Percentiles rank a stretch among this genome's conserved stretches.
These are phyloP conservation scores for Creolimax fragrantissima DNA, from an alignment of 78 protist genomes.

Conservation along the genomic window DNA sequence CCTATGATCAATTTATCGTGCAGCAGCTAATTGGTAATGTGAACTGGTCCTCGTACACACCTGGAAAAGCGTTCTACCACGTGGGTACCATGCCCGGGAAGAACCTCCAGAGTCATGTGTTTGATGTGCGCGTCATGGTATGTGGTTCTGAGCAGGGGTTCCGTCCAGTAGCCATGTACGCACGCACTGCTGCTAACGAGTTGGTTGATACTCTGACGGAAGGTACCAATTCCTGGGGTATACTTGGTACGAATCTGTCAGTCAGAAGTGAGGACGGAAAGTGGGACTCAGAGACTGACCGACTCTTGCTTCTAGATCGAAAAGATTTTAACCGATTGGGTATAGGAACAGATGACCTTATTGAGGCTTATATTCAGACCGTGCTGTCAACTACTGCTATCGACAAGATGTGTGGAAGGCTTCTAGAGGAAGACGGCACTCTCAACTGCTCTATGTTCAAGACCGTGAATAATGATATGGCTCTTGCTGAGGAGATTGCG, in stretches of 20 bases:
- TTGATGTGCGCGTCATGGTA: slow-evolving; percentile 56
- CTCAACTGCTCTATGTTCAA: background rate
- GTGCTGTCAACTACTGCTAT: slow-evolving; percentile 42
- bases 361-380: slow-evolving; percentile 46
- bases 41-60: slow-evolving; percentile 18
- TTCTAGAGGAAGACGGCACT: slow-evolving; percentile 6
- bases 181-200: slow-evolving; percentile 39
- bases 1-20: slow-evolving; percentile 53
- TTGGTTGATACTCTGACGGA: background rate
- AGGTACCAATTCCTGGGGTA: slow-evolving; percentile 35
- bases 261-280: background rate
- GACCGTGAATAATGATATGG: background rate
- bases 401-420: slow-evolving; percentile 27
- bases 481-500: slow-evolving; percentile 6
- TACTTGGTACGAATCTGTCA: slow-evolving; percentile 55
- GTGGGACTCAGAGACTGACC: slow-evolving; percentile 40
- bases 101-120: background rate
- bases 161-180: slow-evolving; percentile 40
- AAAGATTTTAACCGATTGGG: slow-evolving; percentile 49
- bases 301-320: slow-evolving; percentile 40
- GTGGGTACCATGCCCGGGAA: slow-evolving; percentile 47
- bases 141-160: slow-evolving; percentile 6
- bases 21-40: slow-evolving; percentile 48
- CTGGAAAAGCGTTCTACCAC: slow-evolving; percentile 36
- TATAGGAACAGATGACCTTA: slow-evolving; percentile 52